A percentile compares a stretch with the other conserved stretches of the same genome.
phyloP scores from a whole-genome alignment of 371 early-diverging fungal species.

The Syncephalastrum sp. region DNA sequence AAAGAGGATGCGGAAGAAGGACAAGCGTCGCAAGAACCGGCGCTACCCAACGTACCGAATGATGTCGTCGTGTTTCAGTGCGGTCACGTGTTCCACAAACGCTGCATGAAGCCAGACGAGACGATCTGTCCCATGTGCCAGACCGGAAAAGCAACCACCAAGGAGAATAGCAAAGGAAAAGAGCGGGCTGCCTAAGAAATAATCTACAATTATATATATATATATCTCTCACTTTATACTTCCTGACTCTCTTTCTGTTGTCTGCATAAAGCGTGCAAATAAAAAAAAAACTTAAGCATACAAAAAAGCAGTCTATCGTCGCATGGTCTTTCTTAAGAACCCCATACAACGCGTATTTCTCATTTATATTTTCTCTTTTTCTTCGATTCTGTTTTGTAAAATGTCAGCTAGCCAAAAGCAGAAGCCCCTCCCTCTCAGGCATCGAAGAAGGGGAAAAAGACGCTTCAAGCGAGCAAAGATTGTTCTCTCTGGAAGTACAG shows the following conservation, averaged over 20 bases:
- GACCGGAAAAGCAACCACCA: not conserved
- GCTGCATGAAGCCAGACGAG: conserved; percentile 41
- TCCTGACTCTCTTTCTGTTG: no score
- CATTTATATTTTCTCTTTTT: conserved; percentile 2
- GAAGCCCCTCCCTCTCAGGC: conserved; percentile 2
- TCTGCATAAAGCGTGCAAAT: not conserved
- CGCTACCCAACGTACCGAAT: conserved; percentile 14
- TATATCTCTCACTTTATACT: not conserved
- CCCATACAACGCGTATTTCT: not conserved
- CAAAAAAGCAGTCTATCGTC: not conserved
- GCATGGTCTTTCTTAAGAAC: not conserved
- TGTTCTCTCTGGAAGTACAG: not conserved
- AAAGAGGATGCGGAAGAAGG: not conserved
- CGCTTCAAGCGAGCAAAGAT: conserved; percentile 1
- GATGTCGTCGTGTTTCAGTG: conserved; percentile 56
- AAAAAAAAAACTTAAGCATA: not conserved
- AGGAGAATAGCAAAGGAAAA: conserved; percentile 15
- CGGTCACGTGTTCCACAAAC: conserved; percentile 61
- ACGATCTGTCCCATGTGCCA: conserved; percentile 4
- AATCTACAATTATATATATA: not conserved
- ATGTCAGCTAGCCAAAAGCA: not conserved
- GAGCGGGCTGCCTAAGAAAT: conserved; percentile 10
- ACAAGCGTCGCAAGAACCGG: not conserved
- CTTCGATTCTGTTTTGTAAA: not conserved
- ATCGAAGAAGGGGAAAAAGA: no score